A percentile compares a stretch with the other conserved stretches of the same genome.
Evolutionary conservation across 2,329 filamentous ascomycete genomes (phyloP).

Genomic region (Colletotrichum aenigma): DNA sequence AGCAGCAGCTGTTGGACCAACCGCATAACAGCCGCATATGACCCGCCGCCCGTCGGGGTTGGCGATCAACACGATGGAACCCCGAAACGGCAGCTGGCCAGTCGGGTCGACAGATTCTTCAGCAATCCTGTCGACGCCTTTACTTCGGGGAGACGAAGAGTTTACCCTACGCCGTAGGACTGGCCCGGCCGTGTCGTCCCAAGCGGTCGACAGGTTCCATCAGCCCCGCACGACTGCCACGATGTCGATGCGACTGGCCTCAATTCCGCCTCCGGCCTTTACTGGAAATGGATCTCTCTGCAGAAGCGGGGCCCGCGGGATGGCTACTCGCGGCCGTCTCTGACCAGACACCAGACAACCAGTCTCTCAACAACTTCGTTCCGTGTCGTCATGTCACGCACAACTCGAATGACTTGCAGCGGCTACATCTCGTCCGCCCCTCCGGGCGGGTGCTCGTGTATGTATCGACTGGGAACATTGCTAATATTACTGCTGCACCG

Average conservation of each 20-base stretch:
- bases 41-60: conserved; percentile 3
- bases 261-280: conserved; percentile 9
- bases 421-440: conserved; percentile 5
- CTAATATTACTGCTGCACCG: neutral
- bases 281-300: conserved; percentile 9
- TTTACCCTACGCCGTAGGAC: neutral
- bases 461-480: conserved; percentile 1
- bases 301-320: conserved; percentile 8
- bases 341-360: neutral
- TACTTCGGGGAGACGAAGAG: neutral
- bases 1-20: conserved; percentile 8
- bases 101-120: conserved; percentile 9
- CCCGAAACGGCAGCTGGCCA: conserved; percentile 5
- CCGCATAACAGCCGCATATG: conserved; percentile 15
- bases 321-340: neutral
- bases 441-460: neutral
- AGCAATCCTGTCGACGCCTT: neutral
- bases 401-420: conserved; percentile 20
- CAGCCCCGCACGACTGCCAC: conserved; percentile 9
- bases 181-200: neutral
- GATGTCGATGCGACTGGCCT: conserved; percentile 9
- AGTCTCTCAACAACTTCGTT: neutral
- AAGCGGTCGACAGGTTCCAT: neutral
- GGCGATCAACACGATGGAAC: conserved; percentile 7
- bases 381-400: conserved; percentile 13